A percentile compares a stretch with the other conserved stretches of the same genome.
phyloP scores from a whole-genome alignment of 768 basidiomycete species.

The Kwoniella sp. region DNA sequence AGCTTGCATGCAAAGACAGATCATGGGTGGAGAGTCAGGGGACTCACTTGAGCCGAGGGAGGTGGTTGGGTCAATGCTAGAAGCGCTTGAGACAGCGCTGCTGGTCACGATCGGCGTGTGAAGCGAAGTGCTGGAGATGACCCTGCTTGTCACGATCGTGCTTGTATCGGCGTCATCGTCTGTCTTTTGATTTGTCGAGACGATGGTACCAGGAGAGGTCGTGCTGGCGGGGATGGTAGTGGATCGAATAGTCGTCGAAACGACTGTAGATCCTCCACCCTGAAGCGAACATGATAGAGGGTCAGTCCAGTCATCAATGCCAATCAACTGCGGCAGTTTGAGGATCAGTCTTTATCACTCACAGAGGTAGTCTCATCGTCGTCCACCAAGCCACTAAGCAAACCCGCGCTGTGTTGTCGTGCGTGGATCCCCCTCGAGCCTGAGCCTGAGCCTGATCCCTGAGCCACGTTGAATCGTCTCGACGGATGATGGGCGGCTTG shows the following conservation, averaged over 20 bases:
- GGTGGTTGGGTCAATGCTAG: not conserved
- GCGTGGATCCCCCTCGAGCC: not conserved
- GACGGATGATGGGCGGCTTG: constrained; percentile 5
- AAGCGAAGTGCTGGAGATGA: not conserved
- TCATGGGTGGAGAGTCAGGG: not conserved
- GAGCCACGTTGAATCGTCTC: not conserved
- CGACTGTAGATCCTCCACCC: not conserved
- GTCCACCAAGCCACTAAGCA: constrained; percentile 13
- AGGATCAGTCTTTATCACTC: not conserved
- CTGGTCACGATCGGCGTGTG: not conserved
- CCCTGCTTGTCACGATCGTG: not conserved
- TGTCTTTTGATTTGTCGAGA: not conserved
- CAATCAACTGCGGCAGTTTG: too few relatives aligned
- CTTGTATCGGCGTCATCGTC: not conserved
- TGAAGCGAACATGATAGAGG: not conserved
- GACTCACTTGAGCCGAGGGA: not conserved
- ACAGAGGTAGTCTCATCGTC: constrained; percentile 9
- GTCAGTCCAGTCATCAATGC: not conserved
- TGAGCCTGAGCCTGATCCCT: not conserved
- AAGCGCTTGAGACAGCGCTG: not conserved
- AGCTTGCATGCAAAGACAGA: too few relatives aligned
- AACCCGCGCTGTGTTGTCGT: constrained; percentile 12
- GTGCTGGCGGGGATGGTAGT: not conserved
- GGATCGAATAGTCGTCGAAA: not conserved
- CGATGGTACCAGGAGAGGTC: not conserved